Evolutionary conservation across 176 grass and related monocot genomes (phyloP).

Genomic region (Ensete ventricosum): DNA sequence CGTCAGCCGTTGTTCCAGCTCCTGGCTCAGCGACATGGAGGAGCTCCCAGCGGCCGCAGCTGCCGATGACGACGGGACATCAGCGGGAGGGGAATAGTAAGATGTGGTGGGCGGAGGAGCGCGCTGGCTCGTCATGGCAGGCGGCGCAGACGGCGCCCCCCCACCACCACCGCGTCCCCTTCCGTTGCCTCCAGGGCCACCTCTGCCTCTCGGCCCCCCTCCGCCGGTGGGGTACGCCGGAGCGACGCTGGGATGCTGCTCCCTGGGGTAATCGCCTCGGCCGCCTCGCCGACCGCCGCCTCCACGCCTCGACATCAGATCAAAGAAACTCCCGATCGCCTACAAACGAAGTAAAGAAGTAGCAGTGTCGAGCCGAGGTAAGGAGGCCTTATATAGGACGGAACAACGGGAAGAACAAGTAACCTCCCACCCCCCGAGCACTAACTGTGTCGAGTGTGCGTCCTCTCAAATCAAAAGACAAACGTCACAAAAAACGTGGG

Average conservation of each 20-base stretch:
- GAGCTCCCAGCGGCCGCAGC: neutral
- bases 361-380: too few species aligned
- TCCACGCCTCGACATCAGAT: neutral
- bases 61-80: neutral
- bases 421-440: too few species aligned
- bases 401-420: rapidly evolving
- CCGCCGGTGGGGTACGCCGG: neutral
- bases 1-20: conserved; percentile 38
- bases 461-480: too few species aligned
- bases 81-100: neutral
- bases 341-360: too few species aligned
- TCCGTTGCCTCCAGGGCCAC: neutral
- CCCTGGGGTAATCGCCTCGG: neutral
- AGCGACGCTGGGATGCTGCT: neutral
- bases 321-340: too few species aligned
- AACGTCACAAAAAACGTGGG: too few species aligned
- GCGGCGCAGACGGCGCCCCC: neutral
- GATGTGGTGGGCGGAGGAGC: neutral
- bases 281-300: conserved; percentile 9
- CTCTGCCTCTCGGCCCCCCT: neutral
- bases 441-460: too few species aligned
- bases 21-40: conserved; percentile 19
- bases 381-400: too few species aligned
- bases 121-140: neutral
- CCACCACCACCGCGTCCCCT: neutral